Conservation (phyloP, 306 rosid species). For the Sphenostylis stenocarpa region DNA sequence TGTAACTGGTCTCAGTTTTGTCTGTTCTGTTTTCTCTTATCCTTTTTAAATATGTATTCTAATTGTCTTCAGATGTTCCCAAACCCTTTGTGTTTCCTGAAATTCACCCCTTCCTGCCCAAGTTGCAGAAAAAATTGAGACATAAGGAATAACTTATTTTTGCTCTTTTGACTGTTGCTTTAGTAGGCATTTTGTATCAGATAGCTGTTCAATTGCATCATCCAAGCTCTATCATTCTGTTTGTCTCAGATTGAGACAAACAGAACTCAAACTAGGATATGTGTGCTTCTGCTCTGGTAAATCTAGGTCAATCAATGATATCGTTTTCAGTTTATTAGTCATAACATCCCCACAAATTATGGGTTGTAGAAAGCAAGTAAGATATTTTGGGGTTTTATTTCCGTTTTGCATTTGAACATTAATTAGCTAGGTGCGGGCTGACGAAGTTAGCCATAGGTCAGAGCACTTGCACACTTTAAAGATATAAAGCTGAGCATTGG, state of each 20-base stretch:
- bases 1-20: conserved; percentile 38
- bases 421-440: neutral
- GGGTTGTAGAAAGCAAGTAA: neutral
- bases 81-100: neutral
- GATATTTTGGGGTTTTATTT: neutral
- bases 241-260: neutral
- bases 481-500: neutral
- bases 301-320: neutral
- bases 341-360: neutral
- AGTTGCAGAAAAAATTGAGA: neutral
- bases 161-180: neutral
- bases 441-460: neutral
- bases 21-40: conserved; percentile 24
- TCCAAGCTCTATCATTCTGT: neutral
- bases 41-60: neutral
- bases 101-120: neutral
- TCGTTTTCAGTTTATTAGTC: conserved; percentile 5
- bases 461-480: neutral
- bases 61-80: neutral
- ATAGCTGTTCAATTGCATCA: neutral
- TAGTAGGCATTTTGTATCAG: neutral
- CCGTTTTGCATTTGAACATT: neutral
- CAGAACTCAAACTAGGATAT: neutral
- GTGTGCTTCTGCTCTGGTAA: neutral
- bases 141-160: neutral